Evolutionary conservation across 192 early-diverging fungal species (phyloP).

Genomic region (Coemansia erecta): DNA sequence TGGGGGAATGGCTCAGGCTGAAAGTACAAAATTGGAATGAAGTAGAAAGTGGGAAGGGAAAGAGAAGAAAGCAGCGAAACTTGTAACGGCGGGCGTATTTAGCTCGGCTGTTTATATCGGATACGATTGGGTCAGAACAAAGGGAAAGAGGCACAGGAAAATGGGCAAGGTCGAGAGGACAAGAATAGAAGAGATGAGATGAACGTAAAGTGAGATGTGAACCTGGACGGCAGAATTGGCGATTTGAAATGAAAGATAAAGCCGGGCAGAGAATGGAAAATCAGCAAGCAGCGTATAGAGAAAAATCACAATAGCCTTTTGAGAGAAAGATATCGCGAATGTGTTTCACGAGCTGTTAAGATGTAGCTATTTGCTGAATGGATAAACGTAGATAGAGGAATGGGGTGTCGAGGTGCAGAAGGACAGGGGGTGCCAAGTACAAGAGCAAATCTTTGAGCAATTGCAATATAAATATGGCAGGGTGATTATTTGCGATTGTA

Average conservation of each 20-base stretch:
- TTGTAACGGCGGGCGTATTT: background rate
- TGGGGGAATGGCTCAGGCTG: background rate
- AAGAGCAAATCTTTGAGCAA: no score
- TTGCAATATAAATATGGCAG: no score
- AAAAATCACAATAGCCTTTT: no score
- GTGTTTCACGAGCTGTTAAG: no score
- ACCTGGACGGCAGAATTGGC: background rate
- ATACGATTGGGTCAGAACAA: slow-evolving; percentile 2
- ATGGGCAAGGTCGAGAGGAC: background rate
- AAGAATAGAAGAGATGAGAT: background rate
- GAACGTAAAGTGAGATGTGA: slow-evolving; percentile 1
- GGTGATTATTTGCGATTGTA: no score
- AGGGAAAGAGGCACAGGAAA: background rate
- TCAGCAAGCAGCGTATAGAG: no score
- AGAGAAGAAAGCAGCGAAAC: no score
- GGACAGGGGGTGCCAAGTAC: no score
- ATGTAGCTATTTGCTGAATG: no score
- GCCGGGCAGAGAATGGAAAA: background rate
- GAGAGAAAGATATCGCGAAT: no score
- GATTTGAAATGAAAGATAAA: slow-evolving; percentile 1
- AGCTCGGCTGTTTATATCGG: background rate
- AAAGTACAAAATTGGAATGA: background rate
- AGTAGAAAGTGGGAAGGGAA: background rate
- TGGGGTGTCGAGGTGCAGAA: no score
- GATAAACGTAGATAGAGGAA: no score